A percentile compares a stretch with the other conserved stretches of the same genome.
phyloP scores from a whole-genome alignment of 2,329 filamentous ascomycete species.

The Aspergillus sp. region DNA sequence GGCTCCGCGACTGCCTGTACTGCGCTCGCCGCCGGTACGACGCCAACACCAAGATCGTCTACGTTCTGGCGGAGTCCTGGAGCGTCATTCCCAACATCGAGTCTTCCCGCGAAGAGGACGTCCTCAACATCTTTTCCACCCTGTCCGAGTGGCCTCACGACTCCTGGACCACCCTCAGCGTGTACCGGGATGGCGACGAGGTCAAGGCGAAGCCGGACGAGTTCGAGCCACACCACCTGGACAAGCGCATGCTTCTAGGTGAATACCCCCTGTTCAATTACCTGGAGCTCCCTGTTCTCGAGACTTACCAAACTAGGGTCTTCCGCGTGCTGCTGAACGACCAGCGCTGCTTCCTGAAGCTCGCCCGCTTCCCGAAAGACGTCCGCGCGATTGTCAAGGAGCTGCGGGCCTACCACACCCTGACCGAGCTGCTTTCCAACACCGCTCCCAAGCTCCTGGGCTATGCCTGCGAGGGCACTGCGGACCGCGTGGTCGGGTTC shows the following conservation, averaged over 20 bases:
- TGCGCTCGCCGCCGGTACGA: not conserved
- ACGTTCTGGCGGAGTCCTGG: not conserved
- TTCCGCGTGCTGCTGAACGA: not conserved
- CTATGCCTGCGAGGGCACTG: not conserved
- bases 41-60: not conserved
- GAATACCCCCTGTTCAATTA: not conserved
- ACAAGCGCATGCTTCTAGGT: not conserved
- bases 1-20: not conserved
- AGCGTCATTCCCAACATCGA: not conserved
- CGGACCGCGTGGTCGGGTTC: not conserved
- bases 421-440: not conserved
- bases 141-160: not conserved
- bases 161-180: not conserved
- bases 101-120: not conserved
- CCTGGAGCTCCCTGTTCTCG: not conserved
- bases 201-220: not conserved
- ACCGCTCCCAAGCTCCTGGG: not conserved
- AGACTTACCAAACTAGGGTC: not conserved
- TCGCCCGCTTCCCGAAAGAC: not conserved
- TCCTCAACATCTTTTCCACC: not conserved
- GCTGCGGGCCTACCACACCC: not conserved
- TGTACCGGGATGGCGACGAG: not conserved
- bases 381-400: not conserved
- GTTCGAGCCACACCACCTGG: not conserved
- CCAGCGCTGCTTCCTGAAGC: not conserved